Evolutionary conservation across 2,329 filamentous ascomycete genomes (phyloP), one percentile per base, ranked within the genome.

Genomic region (Aspergillus viridinutans): DNA sequence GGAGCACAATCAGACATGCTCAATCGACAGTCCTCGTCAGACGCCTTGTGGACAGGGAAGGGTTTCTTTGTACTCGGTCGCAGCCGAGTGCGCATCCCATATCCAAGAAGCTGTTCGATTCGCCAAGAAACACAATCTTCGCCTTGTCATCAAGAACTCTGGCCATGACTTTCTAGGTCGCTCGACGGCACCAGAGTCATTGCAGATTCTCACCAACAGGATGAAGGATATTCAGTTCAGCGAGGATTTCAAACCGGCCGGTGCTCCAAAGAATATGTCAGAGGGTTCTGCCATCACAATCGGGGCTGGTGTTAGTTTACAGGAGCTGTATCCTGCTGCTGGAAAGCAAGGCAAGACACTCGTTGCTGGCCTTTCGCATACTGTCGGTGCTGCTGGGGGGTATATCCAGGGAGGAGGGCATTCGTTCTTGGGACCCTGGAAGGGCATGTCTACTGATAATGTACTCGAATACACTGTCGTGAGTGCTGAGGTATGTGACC

Each of bases 371-470:
- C 21, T 47, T 10, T 62, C 57, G 21, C 28, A 51, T 7, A 63
- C 61, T 2, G 62, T 64, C 5, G 67, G 66, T 26, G 49, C 58
- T 21, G 58, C 58, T 21, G 74, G 74, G 1, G 76, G 76, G 0
- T 78, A 70, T 67, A 62, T 70, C 0, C 69, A 72, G 35, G 75
- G 76, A 14, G 77, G 76, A 26, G 76, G 77, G 10, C 72, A 77
- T 29, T 72, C 72, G 2, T 66, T 72, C 20, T 64, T 86, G 51
- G 79, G 77, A 12, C 75, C 74, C 53, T 65, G 78, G 32, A 80
- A 79, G 59, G 76, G 83, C 60, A 76, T 83, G 64, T 81, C 72
- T 55, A 73, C 78, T 3, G 81, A 83, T 64, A 77, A 82, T 64
- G 73, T 80, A 5, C 69, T 83, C 14, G 70, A 75, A 53, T 70